These are phyloP conservation scores for Cyclaneusma minus DNA, from an alignment of 2,329 filamentous ascomycete genomes.

Conservation along the genomic window DNA sequence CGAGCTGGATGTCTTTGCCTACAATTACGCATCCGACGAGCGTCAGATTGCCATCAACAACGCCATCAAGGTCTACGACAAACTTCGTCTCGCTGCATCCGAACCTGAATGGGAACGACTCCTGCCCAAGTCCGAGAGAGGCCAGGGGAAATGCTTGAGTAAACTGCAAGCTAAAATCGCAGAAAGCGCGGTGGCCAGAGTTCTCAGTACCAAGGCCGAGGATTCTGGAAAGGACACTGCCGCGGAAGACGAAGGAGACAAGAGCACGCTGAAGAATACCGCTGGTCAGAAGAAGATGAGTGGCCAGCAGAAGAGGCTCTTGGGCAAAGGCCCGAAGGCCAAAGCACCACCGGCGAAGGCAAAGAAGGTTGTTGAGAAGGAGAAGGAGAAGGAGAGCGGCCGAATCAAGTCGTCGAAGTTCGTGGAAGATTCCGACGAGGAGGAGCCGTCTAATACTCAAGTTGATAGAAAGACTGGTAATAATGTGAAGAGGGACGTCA, in stretches of 20 bases:
- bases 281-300: too few relatives aligned
- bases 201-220: constrained; percentile 34
- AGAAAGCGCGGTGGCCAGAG: constrained; percentile 29
- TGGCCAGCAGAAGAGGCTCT: constrained; percentile 38
- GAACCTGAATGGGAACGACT: constrained; percentile 47
- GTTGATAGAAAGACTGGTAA: constrained; percentile 1
- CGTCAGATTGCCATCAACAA: constrained; percentile 46
- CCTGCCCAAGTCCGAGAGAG: constrained; percentile 39
- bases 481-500: too few relatives aligned
- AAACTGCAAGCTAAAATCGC: constrained; percentile 43
- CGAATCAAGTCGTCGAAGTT: constrained; percentile 15
- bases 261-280: too few relatives aligned
- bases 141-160: constrained; percentile 44
- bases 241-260: constrained; percentile 39
- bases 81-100: constrained; percentile 35
- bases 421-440: constrained; percentile 17
- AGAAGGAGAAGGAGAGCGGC: constrained; percentile 17
- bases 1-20: constrained; percentile 49
- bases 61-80: constrained; percentile 43
- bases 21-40: constrained; percentile 35
- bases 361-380: constrained; percentile 17
- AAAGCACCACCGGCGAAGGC: constrained; percentile 2
- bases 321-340: constrained; percentile 24
- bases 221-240: constrained; percentile 26
- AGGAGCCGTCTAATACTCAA: constrained; percentile 5